Base-by-base conservation (phyloP, 83 land plant species). In the Picea mariana region DNA sequence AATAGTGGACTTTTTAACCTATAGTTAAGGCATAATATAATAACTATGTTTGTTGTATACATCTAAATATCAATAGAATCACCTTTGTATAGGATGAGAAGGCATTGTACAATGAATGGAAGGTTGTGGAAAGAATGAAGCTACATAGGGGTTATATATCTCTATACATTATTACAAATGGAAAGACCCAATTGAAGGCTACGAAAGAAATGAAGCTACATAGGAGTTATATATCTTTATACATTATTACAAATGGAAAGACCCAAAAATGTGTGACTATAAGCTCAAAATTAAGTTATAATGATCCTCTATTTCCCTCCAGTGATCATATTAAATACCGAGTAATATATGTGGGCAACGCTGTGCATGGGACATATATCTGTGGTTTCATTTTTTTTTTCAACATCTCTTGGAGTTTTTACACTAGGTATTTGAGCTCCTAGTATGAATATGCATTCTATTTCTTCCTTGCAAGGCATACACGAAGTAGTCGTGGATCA, bases 61-160 rank as follows among this genome's bases (percentile, higher is more conserved):
- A 3, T 40, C 3, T 1, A 40, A n/a, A n/a, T n/a, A n/a, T n/a
- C n/a, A n/a, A n/a, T n/a, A n/a, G n/a, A n/a, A n/a, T n/a, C n/a
- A n/a, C n/a, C n/a, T 40, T 40, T 40, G 42, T 3, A 40, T 3
- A n/a, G 42, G 42, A 40, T 40, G 42, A n/a, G n/a, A n/a, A 93
- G 65, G 91, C 91, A 34, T 77, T 93, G 40, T 47, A 78, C 24
- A 89, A 85, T 83, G 95, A 91, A 80, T 62, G 91, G 23, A 91
- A 90, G 78, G 91, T 93, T 49, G 93, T 90, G 5, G 90, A 91
- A 80, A 93, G 95, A 71, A 87, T 93, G 93, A 90, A 93, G 87
- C 84, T 93, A 31, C 86, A 60, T 72, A 91, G 92, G 79, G 93
- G 93, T 15, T 93, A 87, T 71, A 89, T 93, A 42, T 93, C 95